phyloP scores from a whole-genome alignment of 306 rosid species.

The Glycine latifolia region DNA sequence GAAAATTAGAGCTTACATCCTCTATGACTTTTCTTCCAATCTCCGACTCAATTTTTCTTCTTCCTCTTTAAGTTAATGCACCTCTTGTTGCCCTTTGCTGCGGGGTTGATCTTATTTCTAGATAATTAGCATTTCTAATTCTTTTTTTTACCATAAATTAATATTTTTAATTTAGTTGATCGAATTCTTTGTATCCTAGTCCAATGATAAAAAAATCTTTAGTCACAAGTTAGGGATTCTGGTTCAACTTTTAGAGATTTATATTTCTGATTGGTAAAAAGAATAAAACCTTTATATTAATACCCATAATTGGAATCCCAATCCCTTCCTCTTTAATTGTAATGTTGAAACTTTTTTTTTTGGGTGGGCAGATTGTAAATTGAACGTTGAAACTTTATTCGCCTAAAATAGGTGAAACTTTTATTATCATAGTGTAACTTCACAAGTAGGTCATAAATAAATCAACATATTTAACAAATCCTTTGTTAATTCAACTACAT shows the following conservation, averaged over 20 bases:
- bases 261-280: not conserved
- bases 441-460: not conserved
- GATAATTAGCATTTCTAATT: not conserved
- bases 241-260: conserved; percentile 10
- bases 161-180: not conserved
- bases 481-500: not conserved
- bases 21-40: conserved; percentile 27
- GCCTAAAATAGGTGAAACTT: not conserved
- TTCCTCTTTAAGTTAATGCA: conserved; percentile 30
- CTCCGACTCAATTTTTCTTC: conserved; percentile 2
- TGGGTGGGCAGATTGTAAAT: not conserved
- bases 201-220: not conserved
- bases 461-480: not conserved
- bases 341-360: not conserved
- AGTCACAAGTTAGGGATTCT: not conserved
- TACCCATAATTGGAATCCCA: not conserved
- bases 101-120: conserved; percentile 18
- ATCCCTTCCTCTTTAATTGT: not conserved
- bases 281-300: not conserved
- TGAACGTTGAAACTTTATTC: not conserved
- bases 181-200: not conserved
- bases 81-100: conserved; percentile 36
- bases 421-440: not conserved
- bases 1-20: conserved; percentile 21
- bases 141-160: not conserved